Percentiles rank a stretch among this genome's conserved stretches.
Evolutionary conservation across 169 alveolate species (phyloP).

Genomic region (Ichthyophthirius multifiliis): DNA sequence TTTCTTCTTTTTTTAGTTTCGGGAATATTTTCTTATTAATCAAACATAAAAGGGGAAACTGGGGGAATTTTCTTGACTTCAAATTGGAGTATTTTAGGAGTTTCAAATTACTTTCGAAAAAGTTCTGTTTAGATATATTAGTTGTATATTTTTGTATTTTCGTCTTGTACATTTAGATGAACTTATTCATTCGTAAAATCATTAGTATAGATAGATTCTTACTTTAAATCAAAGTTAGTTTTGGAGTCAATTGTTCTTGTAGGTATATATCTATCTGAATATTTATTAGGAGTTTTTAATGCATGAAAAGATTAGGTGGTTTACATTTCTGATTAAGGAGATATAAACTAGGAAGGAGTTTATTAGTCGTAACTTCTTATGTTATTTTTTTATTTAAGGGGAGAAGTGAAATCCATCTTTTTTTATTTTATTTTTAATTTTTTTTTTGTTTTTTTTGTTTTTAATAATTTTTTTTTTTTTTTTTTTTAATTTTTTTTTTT

Average conservation of each 20-base stretch:
- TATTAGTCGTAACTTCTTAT: not conserved
- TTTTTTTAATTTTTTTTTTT: too few relatives aligned
- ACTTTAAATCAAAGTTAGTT: not conserved
- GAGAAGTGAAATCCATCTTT: conserved; percentile 4
- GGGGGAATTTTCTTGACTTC: not conserved
- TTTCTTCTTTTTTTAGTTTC: conserved; percentile 43
- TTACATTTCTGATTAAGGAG: not conserved
- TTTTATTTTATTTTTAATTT: too few relatives aligned
- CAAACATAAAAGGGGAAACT: not conserved
- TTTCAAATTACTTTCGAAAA: not conserved
- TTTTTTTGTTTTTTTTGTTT: too few relatives aligned
- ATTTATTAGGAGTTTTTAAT: not conserved
- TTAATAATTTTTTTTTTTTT: too few relatives aligned
- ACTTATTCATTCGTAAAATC: too few relatives aligned
- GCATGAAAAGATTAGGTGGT: not conserved
- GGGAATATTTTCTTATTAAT: not conserved
- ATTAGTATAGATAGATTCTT: not conserved
- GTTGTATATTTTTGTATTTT: not conserved
- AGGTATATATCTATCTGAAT: not conserved
- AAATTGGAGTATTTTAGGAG: not conserved
- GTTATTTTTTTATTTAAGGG: not conserved
- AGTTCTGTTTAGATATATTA: not conserved
- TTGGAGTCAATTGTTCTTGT: not conserved
- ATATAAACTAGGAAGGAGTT: not conserved
- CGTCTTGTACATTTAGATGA: not conserved